These are phyloP conservation scores for Deinandra increscens DNA, from an alignment of 129 eudicot genomes.

Conservation along the genomic window DNA sequence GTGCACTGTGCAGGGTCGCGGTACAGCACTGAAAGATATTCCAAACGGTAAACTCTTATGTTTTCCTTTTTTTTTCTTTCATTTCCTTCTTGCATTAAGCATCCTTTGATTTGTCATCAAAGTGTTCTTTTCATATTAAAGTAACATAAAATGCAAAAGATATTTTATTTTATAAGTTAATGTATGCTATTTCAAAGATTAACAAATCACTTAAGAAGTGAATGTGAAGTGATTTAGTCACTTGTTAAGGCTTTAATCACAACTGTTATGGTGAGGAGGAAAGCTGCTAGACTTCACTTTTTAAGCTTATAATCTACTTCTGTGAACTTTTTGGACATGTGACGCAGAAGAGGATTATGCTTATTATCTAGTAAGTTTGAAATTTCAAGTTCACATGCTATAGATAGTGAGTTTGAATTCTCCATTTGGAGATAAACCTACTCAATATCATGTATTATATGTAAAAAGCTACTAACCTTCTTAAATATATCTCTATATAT, in stretches of 20 bases:
- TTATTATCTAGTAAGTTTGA: background rate
- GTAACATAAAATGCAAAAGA: slow-evolving; percentile 1
- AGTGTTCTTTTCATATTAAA: background rate
- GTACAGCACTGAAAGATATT: slow-evolving; percentile 86
- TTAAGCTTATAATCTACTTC: background rate
- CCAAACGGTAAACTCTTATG: slow-evolving; percentile 64
- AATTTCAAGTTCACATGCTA: background rate
- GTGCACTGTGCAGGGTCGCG: slow-evolving; percentile 91
- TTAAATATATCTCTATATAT: background rate
- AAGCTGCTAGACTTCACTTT: background rate
- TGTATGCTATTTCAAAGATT: slow-evolving; percentile 8
- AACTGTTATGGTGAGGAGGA: background rate
- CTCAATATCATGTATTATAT: background rate
- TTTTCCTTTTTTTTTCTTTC: background rate
- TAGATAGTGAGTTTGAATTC: background rate
- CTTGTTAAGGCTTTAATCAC: slow-evolving; percentile 14
- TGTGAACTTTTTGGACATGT: background rate
- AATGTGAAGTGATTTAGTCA: slow-evolving; percentile 13
- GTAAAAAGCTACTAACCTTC: background rate
- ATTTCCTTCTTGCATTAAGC: slow-evolving; percentile 8
- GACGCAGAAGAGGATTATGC: background rate
- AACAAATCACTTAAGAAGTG: background rate
- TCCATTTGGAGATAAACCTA: background rate
- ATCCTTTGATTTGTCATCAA: background rate
- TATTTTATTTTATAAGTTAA: background rate